A percentile compares a stretch with the other conserved stretches of the same genome.
These are phyloP conservation scores for Neonectria faginata DNA, from an alignment of 2,329 filamentous ascomycete genomes.

Conservation along the genomic window DNA sequence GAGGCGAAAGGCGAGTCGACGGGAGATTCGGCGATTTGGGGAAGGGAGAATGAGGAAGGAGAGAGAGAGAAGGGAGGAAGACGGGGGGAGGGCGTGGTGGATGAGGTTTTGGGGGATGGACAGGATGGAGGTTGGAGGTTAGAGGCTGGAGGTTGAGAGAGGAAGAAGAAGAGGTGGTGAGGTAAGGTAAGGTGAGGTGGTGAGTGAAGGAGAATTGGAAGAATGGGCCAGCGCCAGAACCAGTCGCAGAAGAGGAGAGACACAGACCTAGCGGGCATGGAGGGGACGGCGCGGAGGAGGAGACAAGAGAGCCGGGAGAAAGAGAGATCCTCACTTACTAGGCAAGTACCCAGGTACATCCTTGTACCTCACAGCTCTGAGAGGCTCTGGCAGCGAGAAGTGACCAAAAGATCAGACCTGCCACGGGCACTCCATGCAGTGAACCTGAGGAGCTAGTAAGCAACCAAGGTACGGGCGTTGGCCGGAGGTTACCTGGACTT, in stretches of 20 bases:
- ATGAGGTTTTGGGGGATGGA: slow-evolving; percentile 39
- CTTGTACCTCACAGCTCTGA: slow-evolving; percentile 16
- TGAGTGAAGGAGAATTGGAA: slow-evolving; percentile 29
- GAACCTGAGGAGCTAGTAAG: too few relatives aligned
- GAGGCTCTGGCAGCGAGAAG: background rate
- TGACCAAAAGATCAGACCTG: background rate
- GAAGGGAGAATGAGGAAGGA: slow-evolving; percentile 40
- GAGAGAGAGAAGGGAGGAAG: slow-evolving; percentile 40
- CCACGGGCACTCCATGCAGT: background rate
- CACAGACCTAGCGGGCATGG: slow-evolving; percentile 27
- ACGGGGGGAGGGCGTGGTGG: slow-evolving; percentile 44
- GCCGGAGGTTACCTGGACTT: slow-evolving; percentile 16
- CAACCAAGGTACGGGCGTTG: background rate
- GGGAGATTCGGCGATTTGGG: slow-evolving; percentile 31
- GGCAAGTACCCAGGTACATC: slow-evolving; percentile 17
- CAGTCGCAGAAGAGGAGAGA: slow-evolving; percentile 21
- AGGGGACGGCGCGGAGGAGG: slow-evolving; percentile 29
- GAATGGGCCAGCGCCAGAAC: slow-evolving; percentile 34
- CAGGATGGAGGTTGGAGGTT: slow-evolving; percentile 39
- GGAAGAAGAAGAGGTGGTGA: slow-evolving; percentile 43
- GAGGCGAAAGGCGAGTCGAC: slow-evolving; percentile 32
- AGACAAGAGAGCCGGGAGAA: slow-evolving; percentile 26
- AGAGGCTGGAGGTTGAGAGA: slow-evolving; percentile 42
- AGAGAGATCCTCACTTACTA: slow-evolving; percentile 25
- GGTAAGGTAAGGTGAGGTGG: slow-evolving; percentile 40